These are phyloP conservation scores for Flammula alnicola DNA, from an alignment of 1,284 basidiomycete genomes.

Conservation along the genomic window DNA sequence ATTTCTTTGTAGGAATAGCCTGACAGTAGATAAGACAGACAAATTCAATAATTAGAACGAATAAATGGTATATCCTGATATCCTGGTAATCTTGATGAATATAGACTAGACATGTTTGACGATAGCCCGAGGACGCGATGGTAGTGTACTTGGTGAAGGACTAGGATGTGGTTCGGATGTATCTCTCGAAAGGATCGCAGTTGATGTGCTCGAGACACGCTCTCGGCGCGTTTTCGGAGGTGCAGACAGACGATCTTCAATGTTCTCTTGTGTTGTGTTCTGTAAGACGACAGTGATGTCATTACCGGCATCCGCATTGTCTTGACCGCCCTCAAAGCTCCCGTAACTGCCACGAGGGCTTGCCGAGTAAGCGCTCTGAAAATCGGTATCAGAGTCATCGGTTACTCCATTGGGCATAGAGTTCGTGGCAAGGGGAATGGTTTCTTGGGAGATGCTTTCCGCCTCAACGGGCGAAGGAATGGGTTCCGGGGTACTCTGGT, in stretches of 20 bases:
- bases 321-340: constrained; percentile 39
- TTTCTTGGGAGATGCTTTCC: constrained; percentile 36
- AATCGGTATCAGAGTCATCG: constrained; percentile 83
- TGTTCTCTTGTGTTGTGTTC: constrained; percentile 18
- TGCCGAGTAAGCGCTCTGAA: constrained; percentile 80
- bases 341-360: constrained; percentile 70
- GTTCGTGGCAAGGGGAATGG: constrained; percentile 46
- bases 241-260: constrained; percentile 29
- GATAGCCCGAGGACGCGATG: constrained; percentile 30
- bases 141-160: constrained; percentile 23
- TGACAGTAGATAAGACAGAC: not conserved
- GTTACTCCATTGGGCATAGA: constrained; percentile 48
- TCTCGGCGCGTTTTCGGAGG: constrained; percentile 37
- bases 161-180: constrained; percentile 24
- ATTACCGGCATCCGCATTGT: constrained; percentile 20
- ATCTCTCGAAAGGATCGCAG: constrained; percentile 32
- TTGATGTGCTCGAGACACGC: constrained; percentile 52
- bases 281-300: constrained; percentile 21
- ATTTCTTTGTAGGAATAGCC: not conserved
- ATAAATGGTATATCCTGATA: constrained; percentile 17
- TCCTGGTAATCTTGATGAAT: constrained; percentile 3
- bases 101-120: constrained; percentile 20
- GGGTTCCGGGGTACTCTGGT: constrained; percentile 26
- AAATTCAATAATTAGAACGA: constrained; percentile 20
- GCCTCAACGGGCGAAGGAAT: constrained; percentile 6